Evolutionary conservation across 768 basidiomycete genomes (phyloP).

Genomic region (Pleurotus pulmonarius): DNA sequence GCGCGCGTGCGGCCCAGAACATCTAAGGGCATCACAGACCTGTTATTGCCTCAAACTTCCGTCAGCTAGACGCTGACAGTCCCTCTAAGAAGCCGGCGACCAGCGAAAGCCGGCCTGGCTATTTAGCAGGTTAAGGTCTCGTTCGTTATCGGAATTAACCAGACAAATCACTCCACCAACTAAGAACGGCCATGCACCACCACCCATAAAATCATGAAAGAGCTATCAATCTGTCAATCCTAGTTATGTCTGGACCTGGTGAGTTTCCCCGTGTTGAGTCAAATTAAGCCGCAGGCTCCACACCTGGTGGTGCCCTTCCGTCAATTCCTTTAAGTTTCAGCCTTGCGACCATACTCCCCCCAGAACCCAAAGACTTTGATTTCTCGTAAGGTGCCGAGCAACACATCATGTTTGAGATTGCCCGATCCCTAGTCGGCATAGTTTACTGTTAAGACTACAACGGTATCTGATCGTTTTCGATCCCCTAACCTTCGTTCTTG

Average conservation of each 20-base stretch:
- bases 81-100: constrained; percentile 82
- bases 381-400: constrained; percentile 79
- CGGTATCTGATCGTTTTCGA: not conserved
- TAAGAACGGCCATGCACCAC: constrained; percentile 90
- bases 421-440: not conserved
- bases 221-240: constrained; percentile 81
- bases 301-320: constrained; percentile 77
- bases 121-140: constrained; percentile 85
- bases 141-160: constrained; percentile 85
- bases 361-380: constrained; percentile 87
- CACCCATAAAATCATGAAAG: constrained; percentile 84
- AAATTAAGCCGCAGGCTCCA: constrained; percentile 83
- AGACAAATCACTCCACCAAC: constrained; percentile 87
- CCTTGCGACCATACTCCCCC: constrained; percentile 46
- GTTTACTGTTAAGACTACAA: not conserved
- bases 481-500: not conserved
- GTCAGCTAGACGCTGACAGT: constrained; percentile 77
- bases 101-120: constrained; percentile 60
- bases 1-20: constrained; percentile 85
- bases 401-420: constrained; percentile 16
- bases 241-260: constrained; percentile 77
- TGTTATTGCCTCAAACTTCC: constrained; percentile 90
- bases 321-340: constrained; percentile 85
- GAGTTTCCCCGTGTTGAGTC: constrained; percentile 81
- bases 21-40: constrained; percentile 91